Evolutionary conservation across 306 rosid species (phyloP).

Genomic region (Rubus parviflorus): DNA sequence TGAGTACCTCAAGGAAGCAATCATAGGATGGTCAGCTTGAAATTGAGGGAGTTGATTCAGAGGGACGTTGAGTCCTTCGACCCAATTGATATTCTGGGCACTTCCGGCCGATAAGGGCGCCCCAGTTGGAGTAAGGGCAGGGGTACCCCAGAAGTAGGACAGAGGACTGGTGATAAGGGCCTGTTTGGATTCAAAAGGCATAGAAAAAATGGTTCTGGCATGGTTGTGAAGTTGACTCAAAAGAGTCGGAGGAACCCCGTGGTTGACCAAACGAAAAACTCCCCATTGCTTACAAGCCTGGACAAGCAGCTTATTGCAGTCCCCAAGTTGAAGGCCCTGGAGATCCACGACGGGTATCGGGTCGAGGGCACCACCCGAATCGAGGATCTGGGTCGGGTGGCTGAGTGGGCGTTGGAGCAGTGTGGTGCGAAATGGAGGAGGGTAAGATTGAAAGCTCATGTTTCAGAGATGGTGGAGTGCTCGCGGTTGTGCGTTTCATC

Average conservation of each 20-base stretch:
- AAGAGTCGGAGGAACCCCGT: slow-evolving; percentile 59
- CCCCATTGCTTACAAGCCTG: slow-evolving; percentile 74
- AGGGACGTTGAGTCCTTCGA: slow-evolving; percentile 60
- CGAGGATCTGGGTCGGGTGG: neutral
- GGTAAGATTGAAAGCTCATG: slow-evolving; percentile 43
- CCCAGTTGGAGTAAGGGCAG: slow-evolving; percentile 57
- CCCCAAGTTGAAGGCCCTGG: slow-evolving; percentile 20
- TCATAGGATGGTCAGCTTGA: slow-evolving; percentile 31
- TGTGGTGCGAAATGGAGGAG: slow-evolving; percentile 41
- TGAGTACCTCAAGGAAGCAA: slow-evolving; percentile 43
- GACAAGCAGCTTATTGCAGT: slow-evolving; percentile 21
- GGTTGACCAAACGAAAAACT: slow-evolving; percentile 65
- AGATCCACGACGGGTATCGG: slow-evolving; percentile 57
- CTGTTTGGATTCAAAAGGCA: slow-evolving; percentile 54
- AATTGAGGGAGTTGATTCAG: slow-evolving; percentile 43
- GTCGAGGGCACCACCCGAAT: neutral
- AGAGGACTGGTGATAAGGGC: slow-evolving; percentile 37
- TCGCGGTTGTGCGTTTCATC: neutral
- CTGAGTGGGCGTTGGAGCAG: neutral
- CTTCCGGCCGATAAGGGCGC: slow-evolving; percentile 17
- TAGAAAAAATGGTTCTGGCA: slow-evolving; percentile 37
- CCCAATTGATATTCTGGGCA: slow-evolving; percentile 46
- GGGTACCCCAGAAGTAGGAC: slow-evolving; percentile 75
- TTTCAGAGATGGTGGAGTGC: neutral
- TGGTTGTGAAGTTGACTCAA: slow-evolving; percentile 38